These are phyloP conservation scores for Diutina catenulata DNA, from an alignment of 1,139 yeast genomes.

Conservation along the genomic window DNA sequence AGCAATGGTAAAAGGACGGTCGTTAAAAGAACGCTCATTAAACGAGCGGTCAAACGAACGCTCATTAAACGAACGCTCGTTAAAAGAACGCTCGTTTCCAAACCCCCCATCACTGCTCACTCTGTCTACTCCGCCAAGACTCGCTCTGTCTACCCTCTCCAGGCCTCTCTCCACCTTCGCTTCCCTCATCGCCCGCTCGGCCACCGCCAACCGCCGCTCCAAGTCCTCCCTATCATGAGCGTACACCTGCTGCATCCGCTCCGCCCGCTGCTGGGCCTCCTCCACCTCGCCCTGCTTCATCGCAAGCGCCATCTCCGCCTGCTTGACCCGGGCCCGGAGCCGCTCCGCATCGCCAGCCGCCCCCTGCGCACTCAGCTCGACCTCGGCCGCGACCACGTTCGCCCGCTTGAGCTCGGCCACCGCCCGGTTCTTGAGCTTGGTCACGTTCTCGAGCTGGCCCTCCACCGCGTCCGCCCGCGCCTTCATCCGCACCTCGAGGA, in stretches of 20 bases:
- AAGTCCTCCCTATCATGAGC: not conserved
- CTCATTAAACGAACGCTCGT: too few relatives aligned
- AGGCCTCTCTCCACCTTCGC: too few relatives aligned
- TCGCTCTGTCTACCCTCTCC: too few relatives aligned
- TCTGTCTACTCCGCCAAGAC: too few relatives aligned
- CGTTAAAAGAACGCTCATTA: too few relatives aligned
- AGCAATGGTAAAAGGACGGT: too few relatives aligned
- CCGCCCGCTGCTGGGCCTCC: conserved; percentile 21
- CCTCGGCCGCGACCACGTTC: conserved; percentile 13
- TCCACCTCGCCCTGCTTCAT: conserved; percentile 16
- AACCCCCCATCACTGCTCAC: too few relatives aligned
- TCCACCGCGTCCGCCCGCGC: conserved; percentile 36
- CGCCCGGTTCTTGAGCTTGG: conserved; percentile 20
- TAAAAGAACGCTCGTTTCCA: too few relatives aligned
- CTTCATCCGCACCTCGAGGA: conserved; percentile 43
- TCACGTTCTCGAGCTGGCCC: conserved; percentile 22
- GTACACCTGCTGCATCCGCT: conserved; percentile 15
- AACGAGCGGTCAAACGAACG: too few relatives aligned
- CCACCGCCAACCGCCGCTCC: not conserved
- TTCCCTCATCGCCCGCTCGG: not conserved
- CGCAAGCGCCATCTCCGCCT: conserved; percentile 13
- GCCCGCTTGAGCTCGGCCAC: conserved; percentile 19
- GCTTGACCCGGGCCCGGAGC: conserved; percentile 12
- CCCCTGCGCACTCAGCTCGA: conserved; percentile 15
- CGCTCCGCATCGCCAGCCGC: conserved; percentile 11